Evolutionary conservation across 495 filamentous ascomycete genomes (phyloP).

Genomic region (Penicillium chermesinum): DNA sequence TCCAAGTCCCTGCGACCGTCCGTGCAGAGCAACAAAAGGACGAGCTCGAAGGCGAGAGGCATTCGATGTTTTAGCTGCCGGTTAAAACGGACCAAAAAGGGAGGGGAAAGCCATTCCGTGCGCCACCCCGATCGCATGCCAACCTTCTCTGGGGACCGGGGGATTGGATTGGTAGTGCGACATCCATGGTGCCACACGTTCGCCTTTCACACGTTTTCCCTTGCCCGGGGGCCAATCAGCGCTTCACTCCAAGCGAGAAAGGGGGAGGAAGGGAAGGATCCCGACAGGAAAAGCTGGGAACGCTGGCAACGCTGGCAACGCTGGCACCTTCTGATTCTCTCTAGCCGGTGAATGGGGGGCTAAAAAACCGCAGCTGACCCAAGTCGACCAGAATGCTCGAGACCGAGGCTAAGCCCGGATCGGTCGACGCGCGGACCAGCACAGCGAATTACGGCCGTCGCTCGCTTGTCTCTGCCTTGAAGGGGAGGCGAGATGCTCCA

Average conservation of each 20-base stretch:
- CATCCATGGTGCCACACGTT: background rate
- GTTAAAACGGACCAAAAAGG: background rate
- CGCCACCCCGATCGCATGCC: conserved; percentile 15
- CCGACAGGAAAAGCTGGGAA: too few species aligned
- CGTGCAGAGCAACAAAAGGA: background rate
- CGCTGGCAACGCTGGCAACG: too few species aligned
- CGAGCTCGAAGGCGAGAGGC: too few species aligned
- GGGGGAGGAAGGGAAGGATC: too few species aligned
- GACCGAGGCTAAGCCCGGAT: background rate
- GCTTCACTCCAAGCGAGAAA: too few species aligned
- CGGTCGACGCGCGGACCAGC: background rate
- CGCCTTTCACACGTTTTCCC: background rate
- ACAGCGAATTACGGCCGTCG: conserved; percentile 12
- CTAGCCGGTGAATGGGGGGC: background rate
- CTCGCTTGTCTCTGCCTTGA: conserved; percentile 23
- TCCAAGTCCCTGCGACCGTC: background rate
- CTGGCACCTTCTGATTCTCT: too few species aligned
- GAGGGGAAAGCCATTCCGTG: conserved; percentile 10
- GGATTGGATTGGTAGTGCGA: too few species aligned
- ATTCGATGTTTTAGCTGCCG: too few species aligned
- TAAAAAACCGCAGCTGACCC: background rate
- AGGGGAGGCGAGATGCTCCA: conserved; percentile 1
- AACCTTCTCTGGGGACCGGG: too few species aligned
- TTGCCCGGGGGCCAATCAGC: too few species aligned
- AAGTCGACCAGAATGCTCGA: background rate